A percentile compares a stretch with the other conserved stretches of the same genome.
These are phyloP conservation scores for Saccharomycopsis sp. DNA, from an alignment of 805 yeast genomes.

Conservation along the genomic window DNA sequence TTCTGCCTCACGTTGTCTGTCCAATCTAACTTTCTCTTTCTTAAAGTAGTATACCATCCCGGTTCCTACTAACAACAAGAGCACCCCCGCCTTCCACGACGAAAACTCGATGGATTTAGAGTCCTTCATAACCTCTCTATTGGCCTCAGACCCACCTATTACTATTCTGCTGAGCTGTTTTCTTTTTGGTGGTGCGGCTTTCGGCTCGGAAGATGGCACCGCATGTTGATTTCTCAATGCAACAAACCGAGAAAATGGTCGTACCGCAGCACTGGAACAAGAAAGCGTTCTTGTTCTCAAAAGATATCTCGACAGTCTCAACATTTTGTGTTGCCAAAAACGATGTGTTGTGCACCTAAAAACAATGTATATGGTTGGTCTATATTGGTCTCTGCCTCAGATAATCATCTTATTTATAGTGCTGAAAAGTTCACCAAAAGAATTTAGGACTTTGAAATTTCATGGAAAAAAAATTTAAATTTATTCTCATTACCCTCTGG, in stretches of 20 bases:
- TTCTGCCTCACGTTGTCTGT: conserved; percentile 72
- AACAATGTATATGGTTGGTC: too few species aligned
- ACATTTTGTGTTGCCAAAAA: background rate
- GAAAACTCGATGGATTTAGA: conserved; percentile 59
- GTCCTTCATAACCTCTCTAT: conserved; percentile 30
- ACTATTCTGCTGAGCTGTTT: conserved; percentile 79
- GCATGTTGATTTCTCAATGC: background rate
- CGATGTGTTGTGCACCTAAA: too few species aligned
- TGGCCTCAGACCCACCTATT: conserved; percentile 49
- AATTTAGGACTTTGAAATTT: too few species aligned
- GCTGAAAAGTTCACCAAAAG: too few species aligned
- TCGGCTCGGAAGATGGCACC: background rate
- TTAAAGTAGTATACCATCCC: conserved; percentile 65
- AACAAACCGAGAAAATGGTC: background rate
- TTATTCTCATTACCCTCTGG: too few species aligned
- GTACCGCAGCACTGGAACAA: background rate
- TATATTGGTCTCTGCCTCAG: too few species aligned
- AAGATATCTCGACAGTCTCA: background rate
- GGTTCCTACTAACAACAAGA: conserved; percentile 66
- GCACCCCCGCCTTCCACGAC: conserved; percentile 74
- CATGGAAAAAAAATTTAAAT: too few species aligned
- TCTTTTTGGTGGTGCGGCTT: conserved; percentile 23
- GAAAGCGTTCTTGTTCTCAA: background rate
- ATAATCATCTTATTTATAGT: too few species aligned
- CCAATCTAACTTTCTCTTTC: conserved; percentile 68